Evolutionary conservation across 257 asterid genomes (phyloP), one percentile per base, ranked within the genome.

Genomic region (Forsythia viridissima): DNA sequence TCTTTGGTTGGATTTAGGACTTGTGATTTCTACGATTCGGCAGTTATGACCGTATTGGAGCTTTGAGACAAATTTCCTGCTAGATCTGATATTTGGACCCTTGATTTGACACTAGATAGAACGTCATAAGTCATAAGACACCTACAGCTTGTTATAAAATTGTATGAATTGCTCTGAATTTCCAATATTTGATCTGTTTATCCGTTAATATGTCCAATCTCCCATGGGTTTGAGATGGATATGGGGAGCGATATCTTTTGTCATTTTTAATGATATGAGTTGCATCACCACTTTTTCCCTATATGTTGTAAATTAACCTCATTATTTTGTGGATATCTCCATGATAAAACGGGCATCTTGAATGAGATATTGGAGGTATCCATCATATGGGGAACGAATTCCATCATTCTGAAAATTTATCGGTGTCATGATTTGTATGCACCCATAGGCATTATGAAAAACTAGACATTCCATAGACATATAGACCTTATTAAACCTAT

Each of bases 1-100:
- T 57, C 11, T 59, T 42, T 24, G 77, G 48, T 40, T 65, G 72
- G 72, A 51, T 51, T 41, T 44, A 13, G 30, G 71, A 75, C 66
- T 74, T 8, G 24, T 34, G 37, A 41, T 42, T 75, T 61, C 73
- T 70, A 11, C 57, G 41, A 13, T 8, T 59, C 76, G 41, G 39
- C 2, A 20, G 38, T 21, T 61, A 7, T 3, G 3, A 21, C 16
- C 21, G 15, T 21, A 61, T 7, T 20, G 69, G 38, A 61, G 38
- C 69, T 61, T 8, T 61, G 36, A 61, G 69, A 52, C 63, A 52
- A 16, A 46, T 6, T 52, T 52, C 63, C 63, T 52, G 24, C 6
- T 55, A 55, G 65, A 63, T 24, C 8, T 21, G 39, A 63, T 24
- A 12, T 21, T 63, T 63, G 39, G 70, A 63, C 70, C 55, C 18